These are phyloP conservation scores for Turritis glabra DNA, from an alignment of 345 rosid species.

Conservation along the genomic window DNA sequence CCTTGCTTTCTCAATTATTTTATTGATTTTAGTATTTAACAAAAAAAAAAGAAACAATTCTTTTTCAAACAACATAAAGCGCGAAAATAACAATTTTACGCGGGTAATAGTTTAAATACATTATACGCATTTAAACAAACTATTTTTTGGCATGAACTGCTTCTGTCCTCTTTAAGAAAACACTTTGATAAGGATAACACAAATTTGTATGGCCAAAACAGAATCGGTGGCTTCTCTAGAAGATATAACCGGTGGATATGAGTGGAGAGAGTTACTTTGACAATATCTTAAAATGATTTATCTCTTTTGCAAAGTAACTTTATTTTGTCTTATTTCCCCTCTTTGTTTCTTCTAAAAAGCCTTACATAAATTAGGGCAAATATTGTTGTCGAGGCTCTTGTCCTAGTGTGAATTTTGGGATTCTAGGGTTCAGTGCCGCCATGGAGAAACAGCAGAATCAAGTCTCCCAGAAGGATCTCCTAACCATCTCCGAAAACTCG, in stretches of 20 bases:
- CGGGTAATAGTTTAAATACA: neutral
- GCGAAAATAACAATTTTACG: no score
- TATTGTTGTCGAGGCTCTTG: no score
- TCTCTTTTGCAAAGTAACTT: no score
- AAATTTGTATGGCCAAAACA: neutral
- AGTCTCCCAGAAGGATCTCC: neutral
- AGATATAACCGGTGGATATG: neutral
- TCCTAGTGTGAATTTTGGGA: neutral
- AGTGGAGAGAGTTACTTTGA: neutral
- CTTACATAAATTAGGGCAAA: neutral
- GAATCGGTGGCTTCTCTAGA: neutral
- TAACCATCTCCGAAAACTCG: neutral
- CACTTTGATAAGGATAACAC: neutral
- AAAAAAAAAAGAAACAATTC: no score
- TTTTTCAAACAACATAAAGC: neutral
- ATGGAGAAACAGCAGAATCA: neutral
- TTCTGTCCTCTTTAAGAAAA: neutral
- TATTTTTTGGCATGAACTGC: neutral
- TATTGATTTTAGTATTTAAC: no score
- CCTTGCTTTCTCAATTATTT: no score
- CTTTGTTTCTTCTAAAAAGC: neutral
- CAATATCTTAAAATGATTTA: neutral
- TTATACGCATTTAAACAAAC: neutral
- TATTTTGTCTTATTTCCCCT: no score
- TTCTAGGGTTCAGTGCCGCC: neutral